Conservation (phyloP, 305 asterid genomes). For the Fraxinus xanthoxyloides region DNA sequence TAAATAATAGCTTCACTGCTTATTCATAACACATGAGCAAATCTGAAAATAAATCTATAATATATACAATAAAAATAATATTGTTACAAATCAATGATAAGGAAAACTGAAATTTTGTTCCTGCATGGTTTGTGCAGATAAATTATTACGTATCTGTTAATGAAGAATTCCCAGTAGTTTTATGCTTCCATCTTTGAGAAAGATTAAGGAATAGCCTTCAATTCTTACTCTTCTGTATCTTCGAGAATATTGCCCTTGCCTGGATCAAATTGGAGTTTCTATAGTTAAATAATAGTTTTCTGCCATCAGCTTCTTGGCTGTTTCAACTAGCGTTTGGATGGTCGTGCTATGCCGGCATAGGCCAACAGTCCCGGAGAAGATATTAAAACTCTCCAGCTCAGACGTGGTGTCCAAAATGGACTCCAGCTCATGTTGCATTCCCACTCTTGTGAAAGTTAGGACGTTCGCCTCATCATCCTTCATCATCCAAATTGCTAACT, state of each 20-base stretch:
- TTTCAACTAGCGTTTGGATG: slow-evolving; percentile 62
- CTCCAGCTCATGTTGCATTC: slow-evolving; percentile 63
- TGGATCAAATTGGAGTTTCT: slow-evolving; percentile 2
- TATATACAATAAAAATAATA: not conserved
- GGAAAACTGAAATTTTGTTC: not conserved
- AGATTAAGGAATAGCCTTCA: not conserved
- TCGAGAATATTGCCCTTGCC: not conserved
- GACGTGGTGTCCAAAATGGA: slow-evolving; percentile 67
- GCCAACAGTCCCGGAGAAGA: slow-evolving; percentile 86
- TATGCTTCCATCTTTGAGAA: not conserved
- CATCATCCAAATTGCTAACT: slow-evolving; percentile 93
- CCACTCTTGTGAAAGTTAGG: slow-evolving; percentile 43
- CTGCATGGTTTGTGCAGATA: slow-evolving; percentile 15
- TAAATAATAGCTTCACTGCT: not conserved
- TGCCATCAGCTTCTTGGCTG: slow-evolving; percentile 53
- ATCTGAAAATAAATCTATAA: not conserved
- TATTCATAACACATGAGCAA: not conserved
- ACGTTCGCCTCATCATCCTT: slow-evolving; percentile 39
- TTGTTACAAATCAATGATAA: not conserved
- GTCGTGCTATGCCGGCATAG: slow-evolving; percentile 53
- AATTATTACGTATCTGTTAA: not conserved
- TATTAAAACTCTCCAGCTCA: slow-evolving; percentile 84
- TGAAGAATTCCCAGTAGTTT: slow-evolving; percentile 1
- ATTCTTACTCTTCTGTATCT: not conserved
- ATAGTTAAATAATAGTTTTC: slow-evolving; percentile 21